Conservation (phyloP, 495 filamentous ascomycete species). For the Diplogelasinospora grovesii region DNA sequence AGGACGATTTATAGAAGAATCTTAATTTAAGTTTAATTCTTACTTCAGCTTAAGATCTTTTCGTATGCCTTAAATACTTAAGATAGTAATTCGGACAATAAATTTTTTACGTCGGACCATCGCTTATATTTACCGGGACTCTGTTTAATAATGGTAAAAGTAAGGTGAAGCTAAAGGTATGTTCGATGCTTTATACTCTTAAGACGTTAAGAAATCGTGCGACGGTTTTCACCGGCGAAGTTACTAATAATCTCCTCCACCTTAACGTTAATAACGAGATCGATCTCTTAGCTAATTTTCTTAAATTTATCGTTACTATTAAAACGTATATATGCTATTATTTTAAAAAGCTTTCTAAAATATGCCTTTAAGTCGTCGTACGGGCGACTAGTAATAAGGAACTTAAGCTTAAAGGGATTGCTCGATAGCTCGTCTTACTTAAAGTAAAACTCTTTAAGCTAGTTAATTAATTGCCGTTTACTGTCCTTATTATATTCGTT, state of each 20-base stretch:
- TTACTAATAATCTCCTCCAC: conserved; percentile 12
- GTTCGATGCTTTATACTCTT: conserved; percentile 35
- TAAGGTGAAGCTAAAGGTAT: conserved; percentile 44
- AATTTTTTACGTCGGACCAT: conserved; percentile 11
- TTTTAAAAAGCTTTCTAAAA: conserved; percentile 13
- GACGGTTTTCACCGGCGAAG: conserved; percentile 8
- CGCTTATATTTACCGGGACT: conserved; percentile 11
- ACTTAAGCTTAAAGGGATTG: conserved; percentile 19
- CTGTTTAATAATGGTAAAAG: conserved; percentile 25
- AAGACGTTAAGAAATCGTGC: conserved; percentile 18
- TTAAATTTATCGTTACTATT: conserved; percentile 26
- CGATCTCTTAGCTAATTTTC: conserved; percentile 31
- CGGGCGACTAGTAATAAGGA: conserved; percentile 34
- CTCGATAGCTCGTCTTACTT: not conserved
- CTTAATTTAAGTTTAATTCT: conserved; percentile 6
- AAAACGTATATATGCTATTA: conserved; percentile 16
- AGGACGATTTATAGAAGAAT: no score
- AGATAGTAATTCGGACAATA: conserved; percentile 22
- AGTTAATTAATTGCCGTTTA: conserved; percentile 18
- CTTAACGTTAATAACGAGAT: conserved; percentile 30
- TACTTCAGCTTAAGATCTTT: conserved; percentile 15
- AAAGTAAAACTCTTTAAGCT: conserved; percentile 22
- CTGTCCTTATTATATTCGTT: conserved; percentile 31
- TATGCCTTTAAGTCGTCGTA: conserved; percentile 21
- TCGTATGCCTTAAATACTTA: conserved; percentile 32